These are phyloP conservation scores for Gypsophila paniculata DNA, from an alignment of 179 eudicot species.

Conservation along the genomic window DNA sequence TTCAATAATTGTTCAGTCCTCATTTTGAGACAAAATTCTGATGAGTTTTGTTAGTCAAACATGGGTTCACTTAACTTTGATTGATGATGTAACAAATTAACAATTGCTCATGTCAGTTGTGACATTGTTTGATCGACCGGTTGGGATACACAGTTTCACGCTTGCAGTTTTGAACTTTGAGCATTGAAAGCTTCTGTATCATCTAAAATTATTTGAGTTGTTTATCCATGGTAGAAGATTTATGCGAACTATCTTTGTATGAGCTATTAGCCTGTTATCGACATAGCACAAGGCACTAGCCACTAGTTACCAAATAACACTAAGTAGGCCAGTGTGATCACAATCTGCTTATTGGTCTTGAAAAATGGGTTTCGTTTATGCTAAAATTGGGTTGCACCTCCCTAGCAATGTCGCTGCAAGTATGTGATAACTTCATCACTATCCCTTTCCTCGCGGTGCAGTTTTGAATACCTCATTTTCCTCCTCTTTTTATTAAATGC, in stretches of 20 bases:
- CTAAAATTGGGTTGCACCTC: not conserved
- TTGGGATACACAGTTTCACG: not conserved
- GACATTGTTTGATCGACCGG: too few species aligned
- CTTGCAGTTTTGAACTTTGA: not conserved
- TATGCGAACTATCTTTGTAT: not conserved
- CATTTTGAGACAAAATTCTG: too few species aligned
- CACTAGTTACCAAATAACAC: not conserved
- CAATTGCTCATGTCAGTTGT: too few species aligned
- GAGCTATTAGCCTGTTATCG: not conserved
- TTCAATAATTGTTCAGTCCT: too few species aligned
- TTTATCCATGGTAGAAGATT: not conserved
- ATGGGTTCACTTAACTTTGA: too few species aligned
- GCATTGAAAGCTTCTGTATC: not conserved
- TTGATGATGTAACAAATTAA: too few species aligned
- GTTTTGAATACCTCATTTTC: not conserved
- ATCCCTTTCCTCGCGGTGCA: not conserved
- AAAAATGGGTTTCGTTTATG: too few species aligned
- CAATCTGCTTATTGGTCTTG: not conserved
- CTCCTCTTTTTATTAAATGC: not conserved
- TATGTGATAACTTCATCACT: conserved; percentile 2
- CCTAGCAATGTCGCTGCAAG: not conserved
- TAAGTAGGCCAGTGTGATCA: not conserved
- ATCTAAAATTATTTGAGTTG: not conserved
- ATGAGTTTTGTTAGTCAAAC: too few species aligned
- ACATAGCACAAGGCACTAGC: not conserved